Base-by-base conservation (phyloP, 371 early-diverging fungal species). In the Mucor saturninus region DNA sequence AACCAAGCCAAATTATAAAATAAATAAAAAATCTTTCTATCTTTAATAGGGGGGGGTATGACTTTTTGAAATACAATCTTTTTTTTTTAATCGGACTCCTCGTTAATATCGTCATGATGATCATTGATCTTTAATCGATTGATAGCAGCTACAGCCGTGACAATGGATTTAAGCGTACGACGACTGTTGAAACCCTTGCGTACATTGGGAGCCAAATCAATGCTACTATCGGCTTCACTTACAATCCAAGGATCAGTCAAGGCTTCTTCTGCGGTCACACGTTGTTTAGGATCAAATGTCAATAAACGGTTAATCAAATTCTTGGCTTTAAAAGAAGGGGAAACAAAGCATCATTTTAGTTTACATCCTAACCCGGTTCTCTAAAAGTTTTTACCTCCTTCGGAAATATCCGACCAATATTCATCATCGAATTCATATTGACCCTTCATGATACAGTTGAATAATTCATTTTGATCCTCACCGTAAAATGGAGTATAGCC, bases 401-500 rank as follows among this genome's bases (percentile, higher is more conserved):
- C 83, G 0, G 93, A 92, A 35, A 93, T 89, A 32, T 87, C 84
- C 55, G 75, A 76, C 93, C 93, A 93, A 72, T 86, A 89, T 40
- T 86, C 85, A 38, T 90, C 88, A 56, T 91, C 88, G 65, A 88
- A 93, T 31, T 87, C 85, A 40, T 87, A 83, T 35, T 84, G 69
- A 63, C 85, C 89, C 61, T 77, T 67, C 67, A 86, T 83, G 69
- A 93, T 91, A 29, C 74, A 74, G 13, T 78, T 69, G 40, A 89
- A 77, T 42, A 91, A 74, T 13, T 81, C 69, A 40, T 80, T 70
- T 66, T 87, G 88, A 56, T 88, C 83, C 57, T 83, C 82, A 21
- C 83, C 90, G 65, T 91, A 93, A 79, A 95, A 97, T 30, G 97
- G 97, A 13, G 94, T 88, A 58, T 81, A 86, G 2, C 97, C 97